These are phyloP conservation scores for Platanthera guangdongensis DNA, from an alignment of 106 monocot genomes.

Conservation along the genomic window DNA sequence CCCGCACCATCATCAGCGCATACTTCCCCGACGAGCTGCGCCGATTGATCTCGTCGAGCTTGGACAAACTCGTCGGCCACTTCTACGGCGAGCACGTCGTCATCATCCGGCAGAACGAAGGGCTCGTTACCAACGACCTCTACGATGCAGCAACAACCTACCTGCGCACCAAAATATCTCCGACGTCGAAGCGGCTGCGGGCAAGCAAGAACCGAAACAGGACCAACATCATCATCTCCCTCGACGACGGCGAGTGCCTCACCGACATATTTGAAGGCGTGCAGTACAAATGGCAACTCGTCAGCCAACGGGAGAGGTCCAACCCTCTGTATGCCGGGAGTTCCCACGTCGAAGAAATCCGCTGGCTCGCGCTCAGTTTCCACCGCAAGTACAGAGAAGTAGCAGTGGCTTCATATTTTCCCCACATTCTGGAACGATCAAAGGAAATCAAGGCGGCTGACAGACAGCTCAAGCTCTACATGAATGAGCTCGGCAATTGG, in stretches of 20 bases:
- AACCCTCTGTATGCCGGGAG: neutral
- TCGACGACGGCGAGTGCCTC: conserved; percentile 16
- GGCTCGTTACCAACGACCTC: conserved; percentile 9
- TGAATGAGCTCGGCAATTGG: conserved; percentile 11
- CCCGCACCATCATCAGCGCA: conserved; percentile 16
- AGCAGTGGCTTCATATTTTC: conserved; percentile 12
- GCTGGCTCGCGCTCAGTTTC: conserved; percentile 23
- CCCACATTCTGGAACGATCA: conserved; percentile 8
- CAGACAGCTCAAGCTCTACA: conserved; percentile 13
- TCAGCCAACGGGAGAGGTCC: neutral
- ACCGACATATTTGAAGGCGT: conserved; percentile 28
- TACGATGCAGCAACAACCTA: conserved; percentile 16
- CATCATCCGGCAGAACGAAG: conserved; percentile 17
- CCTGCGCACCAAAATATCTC: conserved; percentile 8
- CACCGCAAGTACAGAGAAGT: conserved; percentile 17
- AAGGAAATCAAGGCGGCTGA: conserved; percentile 6
- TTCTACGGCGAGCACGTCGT: conserved; percentile 15
- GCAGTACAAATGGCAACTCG: conserved; percentile 19
- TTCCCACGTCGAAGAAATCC: neutral
- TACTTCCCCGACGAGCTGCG: conserved; percentile 18
- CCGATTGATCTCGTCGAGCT: conserved; percentile 4
- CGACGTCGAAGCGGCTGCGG: conserved; percentile 3
- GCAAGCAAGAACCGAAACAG: conserved; percentile 9
- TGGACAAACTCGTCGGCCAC: neutral
- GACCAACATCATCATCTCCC: neutral